These are phyloP conservation scores for Leptomonas pyrrhocoris DNA, from an alignment of 208 protist genomes.

Conservation along the genomic window DNA sequence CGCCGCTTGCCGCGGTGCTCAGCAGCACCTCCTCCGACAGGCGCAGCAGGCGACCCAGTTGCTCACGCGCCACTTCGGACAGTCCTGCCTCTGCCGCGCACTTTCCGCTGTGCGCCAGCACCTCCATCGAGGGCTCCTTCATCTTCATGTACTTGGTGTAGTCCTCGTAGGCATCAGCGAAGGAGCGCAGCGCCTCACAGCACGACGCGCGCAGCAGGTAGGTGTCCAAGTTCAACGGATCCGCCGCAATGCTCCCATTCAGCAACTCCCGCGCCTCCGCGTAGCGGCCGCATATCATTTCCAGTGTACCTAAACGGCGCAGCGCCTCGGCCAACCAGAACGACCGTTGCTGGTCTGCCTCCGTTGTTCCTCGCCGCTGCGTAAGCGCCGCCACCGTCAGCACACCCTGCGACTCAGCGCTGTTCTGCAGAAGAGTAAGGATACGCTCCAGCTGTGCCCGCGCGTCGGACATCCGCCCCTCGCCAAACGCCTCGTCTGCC, in stretches of 20 bases:
- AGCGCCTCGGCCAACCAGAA: conserved; percentile 50
- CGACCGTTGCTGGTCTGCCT: conserved; percentile 33
- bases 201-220: conserved; percentile 82
- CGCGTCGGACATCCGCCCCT: conserved; percentile 46
- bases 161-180: conserved; percentile 66
- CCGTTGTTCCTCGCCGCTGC: conserved; percentile 12
- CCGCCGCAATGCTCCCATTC: conserved; percentile 53
- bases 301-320: conserved; percentile 59
- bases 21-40: conserved; percentile 34
- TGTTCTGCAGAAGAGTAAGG: conserved; percentile 72
- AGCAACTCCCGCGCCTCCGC: conserved; percentile 67
- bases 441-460: conserved; percentile 52
- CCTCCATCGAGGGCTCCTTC: conserved; percentile 57
- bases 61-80: conserved; percentile 44
- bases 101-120: conserved; percentile 82
- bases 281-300: conserved; percentile 57
- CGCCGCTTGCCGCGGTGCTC: not conserved
- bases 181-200: conserved; percentile 62
- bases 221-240: conserved; percentile 65
- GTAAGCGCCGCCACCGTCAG: conserved; percentile 20
- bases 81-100: conserved; percentile 79
- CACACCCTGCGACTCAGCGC: conserved; percentile 26
- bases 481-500: conserved; percentile 40
- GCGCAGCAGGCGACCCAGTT: conserved; percentile 53
- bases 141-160: conserved; percentile 88